Evolutionary conservation across 805 yeast species (phyloP), one percentile per base, ranked within the genome.

Genomic region (Kuraishia floccosa): DNA sequence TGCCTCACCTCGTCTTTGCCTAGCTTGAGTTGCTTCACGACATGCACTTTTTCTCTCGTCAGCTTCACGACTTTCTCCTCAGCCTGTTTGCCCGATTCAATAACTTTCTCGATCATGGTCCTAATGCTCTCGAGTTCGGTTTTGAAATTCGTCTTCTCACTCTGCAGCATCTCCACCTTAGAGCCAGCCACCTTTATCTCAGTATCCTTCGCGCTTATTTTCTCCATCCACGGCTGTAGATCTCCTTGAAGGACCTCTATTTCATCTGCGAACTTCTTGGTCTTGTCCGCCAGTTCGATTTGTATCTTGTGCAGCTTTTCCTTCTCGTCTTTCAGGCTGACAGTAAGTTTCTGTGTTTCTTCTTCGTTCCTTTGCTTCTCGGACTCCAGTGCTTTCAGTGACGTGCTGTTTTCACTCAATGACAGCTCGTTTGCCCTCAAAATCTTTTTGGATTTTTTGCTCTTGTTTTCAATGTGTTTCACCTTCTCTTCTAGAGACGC

Each of bases 211-310:
- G 68, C 65, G 36, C 69, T 75, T 19, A 86, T 56, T 39, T 73
- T 67, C 17, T 68, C 76, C 36, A 72, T 73, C 87, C 93, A 85
- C 0, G 97, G 98, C 40, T 82, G 87, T 5, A 85, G 55, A 36
- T 77, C 63, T 6, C 61, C 64, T 47, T 83, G 87, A 24, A 75
- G 54, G 10, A 46, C 42, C 40, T 72, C 80, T 31, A 87, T 79
- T 43, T 81, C 68, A 6, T 63, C 66, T 1, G 87, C 71, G 33
- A 79, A 65, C 2, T 58, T 74, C 8, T 73, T 65, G 0, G 97
- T 89, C 47, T 84, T 83, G 28, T 72, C 77, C 6, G 84, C 73
- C 28, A 91, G 63, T 18, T 71, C 72, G 6, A 62, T 41, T 43
- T 86, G 72, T 9, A 87, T 74, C 17, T 65, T 65, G 32, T 75